Percentiles rank a stretch among this genome's conserved stretches.
Conservation (phyloP, 257 asterid species). For the Nicotiana noctiflora region DNA sequence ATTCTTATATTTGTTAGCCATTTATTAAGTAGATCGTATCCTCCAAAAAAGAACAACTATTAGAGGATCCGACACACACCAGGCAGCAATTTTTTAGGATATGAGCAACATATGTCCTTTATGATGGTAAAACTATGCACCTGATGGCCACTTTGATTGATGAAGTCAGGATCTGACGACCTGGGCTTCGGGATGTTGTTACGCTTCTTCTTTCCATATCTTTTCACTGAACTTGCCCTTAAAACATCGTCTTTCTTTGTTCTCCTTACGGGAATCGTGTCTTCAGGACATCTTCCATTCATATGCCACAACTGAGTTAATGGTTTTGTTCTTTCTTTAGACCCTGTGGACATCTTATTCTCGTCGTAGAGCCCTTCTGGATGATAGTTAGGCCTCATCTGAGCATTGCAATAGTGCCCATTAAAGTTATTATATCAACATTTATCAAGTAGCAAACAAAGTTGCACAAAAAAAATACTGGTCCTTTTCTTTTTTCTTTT, state of each 20-base stretch:
- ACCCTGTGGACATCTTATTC: conserved; percentile 32
- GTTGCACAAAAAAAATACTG: neutral
- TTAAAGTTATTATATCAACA: neutral
- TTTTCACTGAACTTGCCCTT: conserved; percentile 76
- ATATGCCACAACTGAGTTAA: conserved; percentile 81
- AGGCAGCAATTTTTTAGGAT: no score
- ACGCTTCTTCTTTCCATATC: conserved; percentile 72
- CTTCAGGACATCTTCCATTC: conserved; percentile 65
- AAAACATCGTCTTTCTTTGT: conserved; percentile 69
- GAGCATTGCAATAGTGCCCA: neutral
- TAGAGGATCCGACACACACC: no score
- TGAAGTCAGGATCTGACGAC: conserved; percentile 65
- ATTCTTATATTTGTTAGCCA: no score
- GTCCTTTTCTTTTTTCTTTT: no score
- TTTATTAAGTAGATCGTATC: no score
- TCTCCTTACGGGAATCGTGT: conserved; percentile 68
- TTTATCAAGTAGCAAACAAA: neutral
- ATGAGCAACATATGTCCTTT: no score
- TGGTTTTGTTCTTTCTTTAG: conserved; percentile 31
- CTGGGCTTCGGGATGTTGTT: conserved; percentile 54
- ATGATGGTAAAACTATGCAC: conserved; percentile 21
- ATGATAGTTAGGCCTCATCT: conserved; percentile 76
- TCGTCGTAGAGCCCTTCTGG: conserved; percentile 65
- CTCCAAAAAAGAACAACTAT: no score
- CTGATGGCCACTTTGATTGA: conserved; percentile 79